A percentile compares a stretch with the other conserved stretches of the same genome.
phyloP scores from a whole-genome alignment of 228 moss, liverwort and hornwort species.

The Sphagnum magellanicum region DNA sequence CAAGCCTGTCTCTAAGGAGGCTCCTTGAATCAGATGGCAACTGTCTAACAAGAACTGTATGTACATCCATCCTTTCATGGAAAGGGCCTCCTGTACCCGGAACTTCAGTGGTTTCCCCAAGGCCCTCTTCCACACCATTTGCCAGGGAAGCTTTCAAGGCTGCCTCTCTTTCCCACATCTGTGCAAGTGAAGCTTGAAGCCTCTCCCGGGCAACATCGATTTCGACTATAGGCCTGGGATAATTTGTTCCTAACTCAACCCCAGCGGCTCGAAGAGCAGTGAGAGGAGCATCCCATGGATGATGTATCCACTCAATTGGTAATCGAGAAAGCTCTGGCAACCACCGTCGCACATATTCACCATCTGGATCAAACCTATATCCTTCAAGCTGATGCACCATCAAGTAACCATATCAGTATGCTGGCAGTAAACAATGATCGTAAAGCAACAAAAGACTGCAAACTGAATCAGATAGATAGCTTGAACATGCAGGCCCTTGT shows the following conservation, averaged over 20 bases:
- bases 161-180: constrained; percentile 99
- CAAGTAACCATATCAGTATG: neutral
- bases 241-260: constrained; percentile 89
- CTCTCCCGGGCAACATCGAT: constrained; percentile 62
- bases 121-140: constrained; percentile 85
- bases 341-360: constrained; percentile 97
- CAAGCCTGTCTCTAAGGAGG: constrained; percentile 75
- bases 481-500: too few species aligned
- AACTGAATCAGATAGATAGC: too few species aligned
- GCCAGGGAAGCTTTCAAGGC: constrained; percentile 65
- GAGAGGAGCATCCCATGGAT: constrained; percentile 94
- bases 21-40: constrained; percentile 32
- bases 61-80: constrained; percentile 85
- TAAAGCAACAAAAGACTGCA: too few species aligned
- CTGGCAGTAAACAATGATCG: too few species aligned
- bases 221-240: constrained; percentile 89
- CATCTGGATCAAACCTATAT: constrained; percentile 89
- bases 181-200: constrained; percentile 76
- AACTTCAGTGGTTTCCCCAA: constrained; percentile 81
- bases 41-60: constrained; percentile 60
- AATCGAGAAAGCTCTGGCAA: constrained; percentile 90
- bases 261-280: constrained; percentile 91
- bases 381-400: constrained; percentile 70
- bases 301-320: constrained; percentile 97
- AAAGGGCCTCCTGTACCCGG: constrained; percentile 58